These are phyloP conservation scores for Asparagopsis taxiformis DNA, from an alignment of 31 red algal species.

Conservation along the genomic window DNA sequence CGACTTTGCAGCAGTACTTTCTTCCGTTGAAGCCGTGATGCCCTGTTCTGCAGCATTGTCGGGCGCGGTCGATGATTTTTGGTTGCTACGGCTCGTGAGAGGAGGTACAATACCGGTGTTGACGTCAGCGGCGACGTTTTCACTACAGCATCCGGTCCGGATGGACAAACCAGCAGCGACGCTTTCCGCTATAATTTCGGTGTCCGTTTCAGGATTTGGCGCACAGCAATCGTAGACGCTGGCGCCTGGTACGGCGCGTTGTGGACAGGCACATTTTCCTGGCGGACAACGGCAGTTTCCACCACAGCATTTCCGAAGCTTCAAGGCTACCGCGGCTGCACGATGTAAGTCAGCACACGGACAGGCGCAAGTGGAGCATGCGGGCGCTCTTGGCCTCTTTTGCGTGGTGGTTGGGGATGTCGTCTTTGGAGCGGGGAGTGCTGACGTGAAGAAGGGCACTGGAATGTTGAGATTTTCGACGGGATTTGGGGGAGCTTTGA, in stretches of 20 bases:
- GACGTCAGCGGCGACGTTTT: not conserved
- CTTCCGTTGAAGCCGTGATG: not conserved
- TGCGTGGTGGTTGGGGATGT: constrained; percentile 9
- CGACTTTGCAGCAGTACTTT: too few species aligned
- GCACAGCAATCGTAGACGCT: too few species aligned
- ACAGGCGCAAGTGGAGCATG: constrained; percentile 11
- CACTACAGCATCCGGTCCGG: not conserved
- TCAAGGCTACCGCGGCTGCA: constrained; percentile 25
- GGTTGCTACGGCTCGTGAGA: not conserved
- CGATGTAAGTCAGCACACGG: constrained; percentile 22
- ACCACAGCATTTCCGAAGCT: constrained; percentile 53
- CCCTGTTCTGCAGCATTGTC: not conserved
- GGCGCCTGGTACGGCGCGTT: too few species aligned
- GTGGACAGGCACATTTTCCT: constrained; percentile 15
- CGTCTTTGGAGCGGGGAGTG: not conserved
- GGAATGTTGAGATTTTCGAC: too few species aligned
- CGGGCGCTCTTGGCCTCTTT: not conserved
- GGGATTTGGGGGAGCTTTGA: too few species aligned
- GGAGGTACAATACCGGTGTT: not conserved
- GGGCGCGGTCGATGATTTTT: not conserved
- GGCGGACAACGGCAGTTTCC: constrained; percentile 40
- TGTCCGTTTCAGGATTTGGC: too few species aligned
- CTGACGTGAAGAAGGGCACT: not conserved
- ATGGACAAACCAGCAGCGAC: too few species aligned
- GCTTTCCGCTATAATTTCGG: too few species aligned